Base-by-base conservation (phyloP, 768 basidiomycete species). In the Kwoniella sp. region DNA sequence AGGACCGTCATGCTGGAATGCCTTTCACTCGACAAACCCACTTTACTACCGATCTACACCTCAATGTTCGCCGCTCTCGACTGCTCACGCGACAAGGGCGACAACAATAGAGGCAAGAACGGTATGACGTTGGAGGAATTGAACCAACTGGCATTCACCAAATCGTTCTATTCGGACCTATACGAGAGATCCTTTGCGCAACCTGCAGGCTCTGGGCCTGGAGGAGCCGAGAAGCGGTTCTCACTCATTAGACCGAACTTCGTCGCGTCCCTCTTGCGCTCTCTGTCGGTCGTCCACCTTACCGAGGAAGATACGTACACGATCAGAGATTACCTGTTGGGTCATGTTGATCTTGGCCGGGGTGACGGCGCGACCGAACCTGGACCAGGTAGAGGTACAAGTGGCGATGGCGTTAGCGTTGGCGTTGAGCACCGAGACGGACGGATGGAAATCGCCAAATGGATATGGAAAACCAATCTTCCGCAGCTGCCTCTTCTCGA, bases 11-110 rank as follows among this genome's bases (percentile, higher is more conserved):
- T 81, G 23, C 84, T 93, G 48, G 94, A 97, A 77, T 89, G 90
- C 81, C 89, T 97, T 55, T 82, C 93, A n/a, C 88, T 91, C 76
- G 93, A 94, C 81, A 96, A 95, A 76, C 87, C 89, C 13, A 86
- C 87, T 63, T 88, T 90, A 0, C 81, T 94, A 2, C 87, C 89
- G 70, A 84, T 88, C 0, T 89, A 92, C 75, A 82, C 93, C 1
- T 86, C 86, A 0, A 76, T 93, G 29, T 91, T 88, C 74, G 85
- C 83, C 55, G 87, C 87, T 71, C 87, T 90, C 63, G 85, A 30
- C 23, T n/a, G n/a, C n/a, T n/a, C n/a, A n/a, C n/a, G 34, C 34
- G 34, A 37, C 20, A 48, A 8, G 8, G 47, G 8, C 47, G 15
- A 7, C 20, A 23, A n/a, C 47, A 23, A 48, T 7, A 48, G 47